phyloP scores from a whole-genome alignment of 1,139 yeast genomes.

The Casaregolazyma suthepensis region DNA sequence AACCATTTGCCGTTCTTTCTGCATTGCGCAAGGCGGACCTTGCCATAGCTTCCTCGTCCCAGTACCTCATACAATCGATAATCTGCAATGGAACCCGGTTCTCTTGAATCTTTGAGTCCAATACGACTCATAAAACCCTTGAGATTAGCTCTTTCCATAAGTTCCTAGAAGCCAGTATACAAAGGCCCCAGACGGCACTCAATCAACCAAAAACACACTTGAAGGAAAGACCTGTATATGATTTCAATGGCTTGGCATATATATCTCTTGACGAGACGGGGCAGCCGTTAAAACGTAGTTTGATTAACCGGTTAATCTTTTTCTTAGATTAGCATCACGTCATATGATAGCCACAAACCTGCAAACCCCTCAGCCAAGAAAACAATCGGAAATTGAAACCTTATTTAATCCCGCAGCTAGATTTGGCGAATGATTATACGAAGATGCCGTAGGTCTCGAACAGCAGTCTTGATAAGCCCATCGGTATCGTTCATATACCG shows the following conservation, averaged over 20 bases:
- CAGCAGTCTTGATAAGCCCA: slow-evolving; percentile 1
- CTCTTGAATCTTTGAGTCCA: background rate
- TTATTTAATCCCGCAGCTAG: background rate
- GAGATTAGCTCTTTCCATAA: background rate
- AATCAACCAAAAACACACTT: background rate
- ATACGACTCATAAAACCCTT: background rate
- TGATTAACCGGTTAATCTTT: background rate
- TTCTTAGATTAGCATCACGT: background rate
- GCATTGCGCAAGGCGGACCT: slow-evolving; percentile 62
- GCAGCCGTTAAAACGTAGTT: background rate
- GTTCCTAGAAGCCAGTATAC: background rate
- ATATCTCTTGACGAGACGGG: background rate
- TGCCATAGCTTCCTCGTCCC: slow-evolving; percentile 47
- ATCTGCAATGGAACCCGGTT: slow-evolving; percentile 2
- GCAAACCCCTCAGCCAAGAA: background rate
- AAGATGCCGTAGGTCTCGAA: slow-evolving; percentile 5
- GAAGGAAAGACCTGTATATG: background rate
- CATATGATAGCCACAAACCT: background rate
- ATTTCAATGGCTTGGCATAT: background rate
- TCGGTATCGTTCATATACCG: slow-evolving; percentile 4
- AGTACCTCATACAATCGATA: slow-evolving; percentile 17
- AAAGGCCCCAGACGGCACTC: background rate
- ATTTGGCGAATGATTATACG: slow-evolving; percentile 5
- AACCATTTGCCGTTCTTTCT: slow-evolving; percentile 48
- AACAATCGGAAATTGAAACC: background rate